Evolutionary conservation across 257 asterid species (phyloP), one percentile per base, ranked within the genome.

Genomic region (Echium plantagineum): DNA sequence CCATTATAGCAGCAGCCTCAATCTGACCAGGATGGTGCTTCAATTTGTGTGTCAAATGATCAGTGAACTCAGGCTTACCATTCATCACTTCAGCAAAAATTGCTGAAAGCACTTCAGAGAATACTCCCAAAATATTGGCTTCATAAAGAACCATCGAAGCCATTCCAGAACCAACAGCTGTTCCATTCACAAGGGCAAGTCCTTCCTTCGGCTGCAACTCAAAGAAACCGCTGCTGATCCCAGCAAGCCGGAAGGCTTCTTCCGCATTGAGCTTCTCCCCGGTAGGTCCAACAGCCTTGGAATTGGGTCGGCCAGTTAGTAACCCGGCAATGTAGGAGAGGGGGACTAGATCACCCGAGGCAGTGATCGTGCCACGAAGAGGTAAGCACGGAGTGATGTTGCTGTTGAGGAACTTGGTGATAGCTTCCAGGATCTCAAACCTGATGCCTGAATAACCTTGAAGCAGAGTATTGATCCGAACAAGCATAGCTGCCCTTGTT

Each of bases 1-100:
- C 75, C 75, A 71, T 71, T 65, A 71, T 65, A 26, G 75, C 75
- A 6, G 75, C 75, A 42, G 75, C 75, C 56, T 71, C 75, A 16
- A 71, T 71, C 32, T 71, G 75, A 3, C 75, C 71, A 1, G 75
- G 75, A 18, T 71, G 75, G 46, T 71, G 75, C 28, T 71, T 71
- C 57, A 71, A 32, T 24, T 65, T 71, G 22, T 71, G 75, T 7
- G 71, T 71, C 42, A 71, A 71, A 60, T 71, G 64, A 63, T 71
- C 75, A 1, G 75, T 71, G 21, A 71, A 71, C 30, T 71, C 75
- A 0, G 71, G 75, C 46, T 71, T 71, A 12, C 75, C 75, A 21
- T 71, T 70, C 75, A 71, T 71, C 47, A 71, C 75, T 61, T 71
- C 75, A 24, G 75, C 71, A 10, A 71, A 71, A 46, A 65, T 32